These are phyloP conservation scores for Calonectria pteridis DNA, from an alignment of 2,329 filamentous ascomycete species.

Conservation along the genomic window DNA sequence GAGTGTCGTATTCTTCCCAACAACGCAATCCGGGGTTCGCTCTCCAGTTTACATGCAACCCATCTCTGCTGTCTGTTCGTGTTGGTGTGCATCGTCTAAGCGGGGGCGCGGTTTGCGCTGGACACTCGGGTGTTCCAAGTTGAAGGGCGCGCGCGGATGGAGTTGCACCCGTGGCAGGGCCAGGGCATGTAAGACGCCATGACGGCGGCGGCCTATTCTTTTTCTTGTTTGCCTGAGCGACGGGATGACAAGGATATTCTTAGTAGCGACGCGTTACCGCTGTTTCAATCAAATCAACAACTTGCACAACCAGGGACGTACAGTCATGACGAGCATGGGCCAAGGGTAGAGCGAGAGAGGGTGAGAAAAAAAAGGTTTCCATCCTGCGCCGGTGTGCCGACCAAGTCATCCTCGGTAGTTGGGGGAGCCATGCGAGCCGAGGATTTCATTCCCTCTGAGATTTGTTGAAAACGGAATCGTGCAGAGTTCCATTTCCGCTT, in stretches of 20 bases:
- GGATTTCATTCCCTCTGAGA: neutral
- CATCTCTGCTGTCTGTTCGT: neutral
- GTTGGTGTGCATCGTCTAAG: slow-evolving; percentile 10
- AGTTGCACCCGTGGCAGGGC: neutral
- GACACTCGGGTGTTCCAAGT: neutral
- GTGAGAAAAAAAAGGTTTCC: neutral
- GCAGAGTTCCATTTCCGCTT: slow-evolving; percentile 13
- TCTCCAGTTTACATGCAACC: slow-evolving; percentile 16
- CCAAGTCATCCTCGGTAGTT: slow-evolving; percentile 6
- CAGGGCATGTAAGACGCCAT: neutral
- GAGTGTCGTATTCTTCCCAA: slow-evolving; percentile 5
- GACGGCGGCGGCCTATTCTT: neutral
- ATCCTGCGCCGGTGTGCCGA: slow-evolving; percentile 7
- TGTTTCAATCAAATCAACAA: neutral
- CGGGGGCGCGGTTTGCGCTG: neutral
- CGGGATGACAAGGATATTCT: slow-evolving; percentile 13
- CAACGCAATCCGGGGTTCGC: neutral
- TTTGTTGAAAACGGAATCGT: slow-evolving; percentile 2
- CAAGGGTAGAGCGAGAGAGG: neutral
- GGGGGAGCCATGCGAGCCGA: neutral
- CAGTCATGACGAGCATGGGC: neutral
- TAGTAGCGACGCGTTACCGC: slow-evolving; percentile 2
- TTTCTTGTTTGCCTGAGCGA: neutral
- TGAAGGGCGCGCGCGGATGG: neutral
- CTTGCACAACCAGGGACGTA: neutral